Conservation (phyloP, 179 eudicot species). For the Silene coronaria region DNA sequence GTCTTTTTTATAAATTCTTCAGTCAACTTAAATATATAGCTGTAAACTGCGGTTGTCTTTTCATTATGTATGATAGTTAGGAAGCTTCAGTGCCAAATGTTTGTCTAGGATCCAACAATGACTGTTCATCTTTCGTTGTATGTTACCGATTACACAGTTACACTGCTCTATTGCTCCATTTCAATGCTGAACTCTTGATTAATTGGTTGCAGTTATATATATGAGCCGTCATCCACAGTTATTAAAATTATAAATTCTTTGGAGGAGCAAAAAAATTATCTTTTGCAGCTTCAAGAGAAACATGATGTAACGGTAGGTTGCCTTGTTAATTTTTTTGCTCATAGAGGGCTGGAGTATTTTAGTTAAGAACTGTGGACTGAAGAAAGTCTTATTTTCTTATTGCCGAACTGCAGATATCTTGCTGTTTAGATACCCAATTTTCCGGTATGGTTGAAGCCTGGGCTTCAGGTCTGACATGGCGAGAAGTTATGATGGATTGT, state of each 20-base stretch:
- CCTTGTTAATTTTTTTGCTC: background rate
- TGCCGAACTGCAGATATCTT: conserved; percentile 55
- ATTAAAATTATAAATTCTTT: conserved; percentile 47
- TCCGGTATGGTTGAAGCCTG: conserved; percentile 97
- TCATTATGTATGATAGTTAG: background rate
- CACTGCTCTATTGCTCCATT: background rate
- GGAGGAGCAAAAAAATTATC: conserved; percentile 72
- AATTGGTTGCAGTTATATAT: conserved; percentile 59
- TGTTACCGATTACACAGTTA: background rate
- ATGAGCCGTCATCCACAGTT: conserved; percentile 79
- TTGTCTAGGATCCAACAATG: conserved; percentile 5
- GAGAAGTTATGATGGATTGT: conserved; percentile 97
- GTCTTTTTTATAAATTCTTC: background rate
- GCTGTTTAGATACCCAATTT: conserved; percentile 96
- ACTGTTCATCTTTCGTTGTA: background rate
- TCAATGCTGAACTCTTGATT: conserved; percentile 17
- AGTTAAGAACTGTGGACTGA: background rate
- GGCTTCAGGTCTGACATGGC: conserved; percentile 99
- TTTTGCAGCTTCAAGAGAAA: conserved; percentile 80
- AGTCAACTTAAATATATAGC: background rate
- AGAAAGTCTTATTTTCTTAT: conserved; percentile 11
- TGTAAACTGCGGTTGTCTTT: background rate
- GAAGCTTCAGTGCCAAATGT: background rate
- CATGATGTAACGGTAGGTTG: conserved; percentile 64
- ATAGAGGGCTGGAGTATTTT: background rate